Conservation (phyloP, 495 filamentous ascomycete genomes). For the Hypoxylon lienhwacheense region DNA sequence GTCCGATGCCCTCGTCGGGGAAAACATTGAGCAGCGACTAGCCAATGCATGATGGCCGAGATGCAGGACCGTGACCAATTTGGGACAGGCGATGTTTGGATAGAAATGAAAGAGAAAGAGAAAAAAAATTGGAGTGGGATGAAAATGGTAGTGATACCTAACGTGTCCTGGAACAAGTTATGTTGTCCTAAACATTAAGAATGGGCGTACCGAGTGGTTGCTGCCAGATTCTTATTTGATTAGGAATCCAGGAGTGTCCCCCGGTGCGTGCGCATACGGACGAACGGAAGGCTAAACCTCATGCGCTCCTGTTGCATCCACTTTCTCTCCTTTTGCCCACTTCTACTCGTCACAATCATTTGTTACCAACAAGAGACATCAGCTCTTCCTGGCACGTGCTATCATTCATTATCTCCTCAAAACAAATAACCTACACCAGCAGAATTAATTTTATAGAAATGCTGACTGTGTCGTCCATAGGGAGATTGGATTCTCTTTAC, state of each 20-base stretch:
- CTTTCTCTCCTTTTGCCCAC: slow-evolving; percentile 24
- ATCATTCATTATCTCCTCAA: slow-evolving; percentile 18
- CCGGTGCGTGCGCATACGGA: slow-evolving; percentile 44
- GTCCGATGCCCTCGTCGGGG: slow-evolving; percentile 11
- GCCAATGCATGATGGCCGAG: slow-evolving; percentile 26
- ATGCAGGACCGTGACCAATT: background rate
- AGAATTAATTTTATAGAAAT: slow-evolving; percentile 17
- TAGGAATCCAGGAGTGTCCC: slow-evolving; percentile 13
- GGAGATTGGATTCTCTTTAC: slow-evolving; percentile 99
- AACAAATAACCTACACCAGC: slow-evolving; percentile 12
- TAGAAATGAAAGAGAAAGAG: background rate
- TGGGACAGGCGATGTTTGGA: slow-evolving; percentile 1
- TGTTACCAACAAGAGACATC: slow-evolving; percentile 9
- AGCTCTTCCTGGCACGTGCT: slow-evolving; percentile 23
- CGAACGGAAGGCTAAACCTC: slow-evolving; percentile 61
- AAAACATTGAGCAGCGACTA: slow-evolving; percentile 7
- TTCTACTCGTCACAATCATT: slow-evolving; percentile 28
- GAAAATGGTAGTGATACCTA: background rate
- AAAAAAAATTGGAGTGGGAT: too few relatives aligned
- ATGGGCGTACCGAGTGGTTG: slow-evolving; percentile 16
- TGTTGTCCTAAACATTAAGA: slow-evolving; percentile 28
- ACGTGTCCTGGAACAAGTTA: slow-evolving; percentile 10
- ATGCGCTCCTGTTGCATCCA: slow-evolving; percentile 41
- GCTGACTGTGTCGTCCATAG: slow-evolving; percentile 55
- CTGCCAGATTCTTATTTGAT: slow-evolving; percentile 29